These are phyloP conservation scores for Tetradesmus obliquus DNA, from an alignment of 139 green algal species.

Conservation along the genomic window DNA sequence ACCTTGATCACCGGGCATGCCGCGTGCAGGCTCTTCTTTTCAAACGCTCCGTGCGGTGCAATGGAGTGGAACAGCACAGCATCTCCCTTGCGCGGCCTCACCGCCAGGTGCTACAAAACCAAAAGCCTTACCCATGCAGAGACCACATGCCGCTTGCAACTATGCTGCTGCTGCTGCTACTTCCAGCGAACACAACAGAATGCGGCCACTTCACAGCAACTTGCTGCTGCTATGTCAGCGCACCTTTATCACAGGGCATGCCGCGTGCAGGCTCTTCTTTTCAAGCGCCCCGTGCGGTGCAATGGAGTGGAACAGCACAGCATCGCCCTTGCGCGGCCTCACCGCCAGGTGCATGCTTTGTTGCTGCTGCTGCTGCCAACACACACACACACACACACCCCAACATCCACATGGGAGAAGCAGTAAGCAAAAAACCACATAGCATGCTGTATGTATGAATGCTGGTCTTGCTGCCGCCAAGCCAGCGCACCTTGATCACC, in stretches of 20 bases:
- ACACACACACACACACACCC: too few species aligned
- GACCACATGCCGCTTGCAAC: too few species aligned
- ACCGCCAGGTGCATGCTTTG: too few species aligned
- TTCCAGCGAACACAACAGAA: neutral
- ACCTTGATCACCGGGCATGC: constrained; percentile 74
- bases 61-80: constrained; percentile 61
- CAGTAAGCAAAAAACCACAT: too few species aligned
- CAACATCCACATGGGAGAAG: too few species aligned
- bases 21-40: constrained; percentile 62
- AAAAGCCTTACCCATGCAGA: too few species aligned
- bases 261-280: constrained; percentile 62
- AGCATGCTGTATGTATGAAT: too few species aligned
- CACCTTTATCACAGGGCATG: constrained; percentile 63
- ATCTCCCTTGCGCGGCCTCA: constrained; percentile 64
- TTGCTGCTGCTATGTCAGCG: too few species aligned
- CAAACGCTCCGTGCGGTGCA: constrained; percentile 62
- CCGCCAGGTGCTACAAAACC: constrained; percentile 69
- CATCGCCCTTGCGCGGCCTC: too few species aligned
- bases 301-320: constrained; percentile 74
- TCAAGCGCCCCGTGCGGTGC: constrained; percentile 65
- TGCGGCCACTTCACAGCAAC: neutral
- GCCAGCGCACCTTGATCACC: constrained; percentile 64
- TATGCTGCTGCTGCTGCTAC: too few species aligned
- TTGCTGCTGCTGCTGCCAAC: too few species aligned
- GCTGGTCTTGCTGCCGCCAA: too few species aligned